A percentile compares a stretch with the other conserved stretches of the same genome.
Conservation (phyloP, 2,329 filamentous ascomycete species). For the Beauveria bassiana region DNA sequence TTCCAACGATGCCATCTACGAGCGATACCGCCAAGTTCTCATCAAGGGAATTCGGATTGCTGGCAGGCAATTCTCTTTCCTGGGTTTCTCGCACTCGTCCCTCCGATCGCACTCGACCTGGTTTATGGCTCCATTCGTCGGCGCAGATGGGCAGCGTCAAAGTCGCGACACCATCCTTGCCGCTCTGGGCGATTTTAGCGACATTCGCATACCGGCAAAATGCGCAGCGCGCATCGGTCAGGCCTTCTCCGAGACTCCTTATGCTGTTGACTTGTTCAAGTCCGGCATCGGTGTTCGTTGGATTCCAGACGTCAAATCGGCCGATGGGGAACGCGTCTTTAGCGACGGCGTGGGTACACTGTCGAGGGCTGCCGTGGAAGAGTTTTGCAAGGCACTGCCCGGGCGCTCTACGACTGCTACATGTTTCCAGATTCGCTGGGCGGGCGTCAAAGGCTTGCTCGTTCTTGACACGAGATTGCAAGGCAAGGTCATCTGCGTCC, state of each 20-base stretch:
- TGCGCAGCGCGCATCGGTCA: slow-evolving; percentile 55
- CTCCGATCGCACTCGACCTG: slow-evolving; percentile 64
- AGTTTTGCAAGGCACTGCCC: slow-evolving; percentile 50
- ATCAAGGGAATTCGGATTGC: slow-evolving; percentile 53
- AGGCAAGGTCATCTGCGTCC: slow-evolving; percentile 53
- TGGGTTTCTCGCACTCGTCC: slow-evolving; percentile 76
- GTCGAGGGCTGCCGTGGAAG: slow-evolving; percentile 49
- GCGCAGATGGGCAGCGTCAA: slow-evolving; percentile 24
- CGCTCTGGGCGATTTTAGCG: slow-evolving; percentile 40
- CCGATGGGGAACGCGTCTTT: slow-evolving; percentile 50
- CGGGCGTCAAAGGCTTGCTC: slow-evolving; percentile 72
- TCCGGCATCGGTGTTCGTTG: slow-evolving; percentile 23
- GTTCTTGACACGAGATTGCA: slow-evolving; percentile 55
- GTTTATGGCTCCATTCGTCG: slow-evolving; percentile 45
- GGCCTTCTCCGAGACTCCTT: slow-evolving; percentile 69
- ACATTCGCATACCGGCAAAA: slow-evolving; percentile 45
- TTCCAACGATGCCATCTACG: slow-evolving; percentile 40
- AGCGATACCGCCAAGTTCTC: slow-evolving; percentile 54
- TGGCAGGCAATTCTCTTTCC: slow-evolving; percentile 54
- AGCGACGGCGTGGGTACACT: slow-evolving; percentile 76
- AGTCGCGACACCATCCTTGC: slow-evolving; percentile 36
- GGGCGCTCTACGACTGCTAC: slow-evolving; percentile 44
- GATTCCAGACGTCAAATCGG: slow-evolving; percentile 45
- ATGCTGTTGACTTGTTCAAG: slow-evolving; percentile 45
- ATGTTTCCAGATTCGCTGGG: slow-evolving; percentile 67